Evolutionary conservation across 305 asterid species (phyloP).

Genomic region (Striga hermonthica): DNA sequence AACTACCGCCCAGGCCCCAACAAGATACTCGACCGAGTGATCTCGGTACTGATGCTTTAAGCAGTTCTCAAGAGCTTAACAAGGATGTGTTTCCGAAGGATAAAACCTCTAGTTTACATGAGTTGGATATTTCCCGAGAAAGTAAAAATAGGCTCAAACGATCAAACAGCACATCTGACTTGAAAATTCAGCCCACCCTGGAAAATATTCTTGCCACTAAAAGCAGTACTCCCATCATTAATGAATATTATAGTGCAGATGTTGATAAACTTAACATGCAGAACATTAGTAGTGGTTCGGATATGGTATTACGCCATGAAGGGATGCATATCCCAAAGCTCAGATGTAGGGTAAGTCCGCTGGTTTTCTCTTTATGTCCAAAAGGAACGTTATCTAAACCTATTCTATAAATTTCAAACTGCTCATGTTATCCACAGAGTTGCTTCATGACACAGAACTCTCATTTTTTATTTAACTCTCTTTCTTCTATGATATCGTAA

Average conservation of each 20-base stretch:
- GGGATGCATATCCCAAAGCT: conserved; percentile 60
- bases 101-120: conserved; percentile 36
- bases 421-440: conserved; percentile 12
- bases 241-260: conserved; percentile 73
- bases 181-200: conserved; percentile 45
- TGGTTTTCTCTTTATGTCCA: conserved; percentile 20
- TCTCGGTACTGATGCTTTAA: conserved; percentile 36
- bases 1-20: conserved; percentile 51
- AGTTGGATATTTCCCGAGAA: conserved; percentile 47
- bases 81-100: conserved; percentile 38
- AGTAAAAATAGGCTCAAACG: conserved; percentile 62
- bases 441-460: conserved; percentile 22
- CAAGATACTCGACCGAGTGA: conserved; percentile 43
- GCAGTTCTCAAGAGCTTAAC: conserved; percentile 37
- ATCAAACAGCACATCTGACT: conserved; percentile 90
- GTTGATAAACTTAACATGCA: conserved; percentile 41
- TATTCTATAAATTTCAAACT: conserved; percentile 4
- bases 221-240: conserved; percentile 55
- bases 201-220: conserved; percentile 45
- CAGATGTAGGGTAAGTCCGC: conserved; percentile 75
- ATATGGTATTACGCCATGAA: conserved; percentile 56
- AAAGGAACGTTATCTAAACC: too few species aligned
- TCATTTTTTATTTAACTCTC: conserved; percentile 21
- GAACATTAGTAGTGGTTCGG: conserved; percentile 55
- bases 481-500: conserved; percentile 11